phyloP scores from a whole-genome alignment of 306 rosid species.

The Malus asiatica region DNA sequence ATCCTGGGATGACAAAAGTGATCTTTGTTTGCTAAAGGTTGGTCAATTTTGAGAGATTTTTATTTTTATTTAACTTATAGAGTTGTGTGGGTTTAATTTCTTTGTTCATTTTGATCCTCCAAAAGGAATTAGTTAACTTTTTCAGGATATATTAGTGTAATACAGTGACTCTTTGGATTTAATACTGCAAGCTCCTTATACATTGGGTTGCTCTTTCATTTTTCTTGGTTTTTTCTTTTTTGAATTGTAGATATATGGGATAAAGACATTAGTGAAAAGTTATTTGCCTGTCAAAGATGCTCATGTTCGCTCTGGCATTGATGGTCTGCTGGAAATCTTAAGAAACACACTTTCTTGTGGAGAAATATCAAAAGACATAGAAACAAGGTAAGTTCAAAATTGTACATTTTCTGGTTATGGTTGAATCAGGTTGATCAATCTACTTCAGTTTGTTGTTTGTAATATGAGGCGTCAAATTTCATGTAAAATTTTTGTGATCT shows the following conservation, averaged over 20 bases:
- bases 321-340: slow-evolving; percentile 63
- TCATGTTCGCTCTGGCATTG: slow-evolving; percentile 62
- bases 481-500: slow-evolving; percentile 22
- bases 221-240: background rate
- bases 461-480: slow-evolving; percentile 18
- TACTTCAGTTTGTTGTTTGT: slow-evolving; percentile 1
- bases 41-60: slow-evolving; percentile 15
- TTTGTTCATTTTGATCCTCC: background rate
- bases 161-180: background rate
- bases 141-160: background rate
- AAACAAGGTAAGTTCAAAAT: slow-evolving; percentile 54
- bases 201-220: background rate
- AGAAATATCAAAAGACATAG: slow-evolving; percentile 74
- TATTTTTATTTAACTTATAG: background rate
- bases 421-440: background rate
- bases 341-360: slow-evolving; percentile 65
- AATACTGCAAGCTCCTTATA: background rate
- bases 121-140: background rate
- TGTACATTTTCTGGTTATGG: background rate
- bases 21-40: slow-evolving; percentile 84
- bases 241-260: slow-evolving; percentile 65
- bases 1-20: slow-evolving; percentile 83
- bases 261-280: slow-evolving; percentile 87
- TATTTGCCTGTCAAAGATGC: slow-evolving; percentile 95
- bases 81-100: background rate